These are phyloP conservation scores for Penicillium freii DNA, from an alignment of 2,329 filamentous ascomycete species.

Conservation along the genomic window DNA sequence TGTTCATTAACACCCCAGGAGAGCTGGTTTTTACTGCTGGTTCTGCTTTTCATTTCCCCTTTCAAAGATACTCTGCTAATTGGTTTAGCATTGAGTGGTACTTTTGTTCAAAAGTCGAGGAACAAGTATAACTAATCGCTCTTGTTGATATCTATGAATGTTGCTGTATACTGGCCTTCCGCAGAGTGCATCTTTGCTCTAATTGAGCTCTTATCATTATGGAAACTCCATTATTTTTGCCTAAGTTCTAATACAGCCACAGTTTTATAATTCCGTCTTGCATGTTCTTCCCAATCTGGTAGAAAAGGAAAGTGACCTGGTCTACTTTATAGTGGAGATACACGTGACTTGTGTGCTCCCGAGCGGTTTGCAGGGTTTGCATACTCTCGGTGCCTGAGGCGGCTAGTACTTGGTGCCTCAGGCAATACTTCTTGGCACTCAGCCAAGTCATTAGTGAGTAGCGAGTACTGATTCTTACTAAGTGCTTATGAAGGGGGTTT, in stretches of 20 bases:
- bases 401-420: no score
- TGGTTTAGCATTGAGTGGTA: accelerated
- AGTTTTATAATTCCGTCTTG: not conserved
- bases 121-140: not conserved
- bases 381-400: no score
- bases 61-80: no score
- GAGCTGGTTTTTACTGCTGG: not conserved
- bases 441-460: no score
- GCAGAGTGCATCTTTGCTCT: not conserved
- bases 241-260: not conserved
- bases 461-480: no score
- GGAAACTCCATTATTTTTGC: no score
- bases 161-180: not conserved
- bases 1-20: not conserved
- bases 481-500: no score
- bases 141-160: not conserved
- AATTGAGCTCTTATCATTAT: not conserved
- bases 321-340: not conserved
- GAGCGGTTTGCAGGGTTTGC: no score
- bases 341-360: not conserved
- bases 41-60: not conserved
- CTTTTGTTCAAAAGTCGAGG: not conserved
- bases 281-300: not conserved
- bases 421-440: no score
- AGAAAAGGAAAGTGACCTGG: not conserved